A percentile compares a stretch with the other conserved stretches of the same genome.
These are phyloP conservation scores for Mycena galopus DNA, from an alignment of 768 basidiomycete genomes.

Conservation along the genomic window DNA sequence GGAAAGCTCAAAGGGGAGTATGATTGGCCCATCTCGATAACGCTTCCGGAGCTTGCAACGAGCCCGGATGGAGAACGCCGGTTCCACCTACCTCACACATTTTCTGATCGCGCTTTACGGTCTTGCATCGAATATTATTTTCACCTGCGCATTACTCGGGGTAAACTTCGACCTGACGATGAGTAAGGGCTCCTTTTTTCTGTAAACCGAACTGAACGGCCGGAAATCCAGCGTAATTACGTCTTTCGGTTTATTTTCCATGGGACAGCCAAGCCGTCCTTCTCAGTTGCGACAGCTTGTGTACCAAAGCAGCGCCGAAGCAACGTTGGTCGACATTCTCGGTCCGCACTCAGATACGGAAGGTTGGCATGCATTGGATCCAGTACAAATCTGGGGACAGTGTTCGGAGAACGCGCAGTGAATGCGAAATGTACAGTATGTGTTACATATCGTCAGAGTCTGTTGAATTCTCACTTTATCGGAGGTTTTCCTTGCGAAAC, in stretches of 20 bases:
- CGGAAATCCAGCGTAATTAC: constrained; percentile 7
- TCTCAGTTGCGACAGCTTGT: constrained; percentile 26
- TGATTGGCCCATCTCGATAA: constrained; percentile 21
- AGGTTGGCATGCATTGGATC: constrained; percentile 25
- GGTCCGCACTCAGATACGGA: constrained; percentile 24
- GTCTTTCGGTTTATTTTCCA: constrained; percentile 22
- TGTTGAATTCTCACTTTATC: neutral
- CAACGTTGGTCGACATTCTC: neutral
- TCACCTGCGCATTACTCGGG: constrained; percentile 22
- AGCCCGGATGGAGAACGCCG: neutral
- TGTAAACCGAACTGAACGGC: neutral
- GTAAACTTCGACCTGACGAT: constrained; percentile 22
- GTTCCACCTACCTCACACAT: constrained; percentile 31
- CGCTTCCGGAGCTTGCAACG: constrained; percentile 9
- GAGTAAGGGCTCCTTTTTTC: neutral
- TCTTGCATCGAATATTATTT: constrained; percentile 20
- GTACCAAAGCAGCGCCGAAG: constrained; percentile 5
- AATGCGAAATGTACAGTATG: constrained; percentile 30
- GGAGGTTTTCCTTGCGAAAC: constrained; percentile 33
- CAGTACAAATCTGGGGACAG: constrained; percentile 19
- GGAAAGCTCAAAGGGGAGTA: constrained; percentile 29
- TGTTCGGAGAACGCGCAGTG: constrained; percentile 25
- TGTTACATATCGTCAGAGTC: neutral
- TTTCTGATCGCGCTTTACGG: constrained; percentile 12
- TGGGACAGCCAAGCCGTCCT: constrained; percentile 17